Evolutionary conservation across 768 basidiomycete species (phyloP), one percentile per base, ranked within the genome.

Genomic region (Suillus weaverae): DNA sequence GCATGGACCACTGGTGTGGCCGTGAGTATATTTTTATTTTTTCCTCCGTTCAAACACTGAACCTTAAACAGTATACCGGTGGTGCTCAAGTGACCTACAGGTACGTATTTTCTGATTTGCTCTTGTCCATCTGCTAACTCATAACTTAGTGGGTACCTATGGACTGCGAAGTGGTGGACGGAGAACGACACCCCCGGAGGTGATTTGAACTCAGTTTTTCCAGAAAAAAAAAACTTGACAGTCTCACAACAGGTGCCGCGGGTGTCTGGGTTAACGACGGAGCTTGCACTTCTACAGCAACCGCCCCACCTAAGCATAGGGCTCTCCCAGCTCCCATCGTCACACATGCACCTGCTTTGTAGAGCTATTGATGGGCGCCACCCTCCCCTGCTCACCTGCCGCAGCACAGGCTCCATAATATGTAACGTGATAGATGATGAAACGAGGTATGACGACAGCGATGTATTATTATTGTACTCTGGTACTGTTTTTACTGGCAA

Each of bases 251-350:
- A 87, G 85, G 82, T 50, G 20, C 79, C 39, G 81, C 82, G 35
- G 81, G 78, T 54, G 85, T 82, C 61, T 89, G 88, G 88, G 78
- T 79, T 51, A 83, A 89, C 70, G 74, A 85, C 71, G 88, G 87
- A 4, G 72, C 82, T 62, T 89, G 86, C 74, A 46, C 72, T 30
- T 68, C 50, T 5, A 41, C 65, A 20, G 56, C 56, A 9, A 63
- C 56, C 35, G 18, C 64, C 13, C n/a, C 50, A 30, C n/a, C 18
- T 30, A 46, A 65, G 18, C 26, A 4, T 38, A 51, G 61, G 33
- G 64, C 30, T 43, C 10, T 63, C 38, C 50, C 9, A 11, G 38
- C 62, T 6, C 48, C 62, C 32, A n/a, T 35, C 26, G 9, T 65
- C 55, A 66, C 60, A 32, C n/a, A 32, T 3, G 65, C 61, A 7